Conservation (phyloP, 805 yeast genomes). For the Ogataea kodamae region DNA sequence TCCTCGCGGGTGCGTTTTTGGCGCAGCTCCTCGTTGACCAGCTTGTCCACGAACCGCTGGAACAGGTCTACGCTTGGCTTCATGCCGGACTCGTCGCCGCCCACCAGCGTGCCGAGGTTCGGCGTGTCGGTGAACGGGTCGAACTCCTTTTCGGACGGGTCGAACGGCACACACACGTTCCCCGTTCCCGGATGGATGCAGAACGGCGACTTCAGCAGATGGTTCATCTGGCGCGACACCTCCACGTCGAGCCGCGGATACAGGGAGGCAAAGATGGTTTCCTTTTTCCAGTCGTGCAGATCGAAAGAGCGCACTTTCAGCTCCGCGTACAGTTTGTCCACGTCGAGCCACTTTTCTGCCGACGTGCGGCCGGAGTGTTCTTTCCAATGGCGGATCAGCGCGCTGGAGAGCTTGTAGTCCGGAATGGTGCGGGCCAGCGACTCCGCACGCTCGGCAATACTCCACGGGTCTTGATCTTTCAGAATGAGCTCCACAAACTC, state of each 20-base stretch:
- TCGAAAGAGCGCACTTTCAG: constrained; percentile 36
- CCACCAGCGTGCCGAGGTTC: constrained; percentile 57
- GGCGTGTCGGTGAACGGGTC: constrained; percentile 77
- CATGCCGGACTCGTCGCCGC: constrained; percentile 66
- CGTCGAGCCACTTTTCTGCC: constrained; percentile 74
- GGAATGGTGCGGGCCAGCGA: constrained; percentile 61
- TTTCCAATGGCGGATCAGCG: constrained; percentile 59
- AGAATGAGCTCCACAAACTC: constrained; percentile 65
- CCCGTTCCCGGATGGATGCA: constrained; percentile 97
- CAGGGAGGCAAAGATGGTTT: constrained; percentile 70
- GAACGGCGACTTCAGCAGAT: constrained; percentile 92
- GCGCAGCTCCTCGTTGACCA: constrained; percentile 53
- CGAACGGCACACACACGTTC: constrained; percentile 88
- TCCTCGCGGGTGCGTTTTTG: constrained; percentile 35
- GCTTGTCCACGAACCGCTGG: constrained; percentile 53
- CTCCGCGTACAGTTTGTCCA: constrained; percentile 48
- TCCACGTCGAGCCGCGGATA: constrained; percentile 93
- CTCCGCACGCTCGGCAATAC: constrained; percentile 47
- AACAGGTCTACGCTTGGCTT: constrained; percentile 70
- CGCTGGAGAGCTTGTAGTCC: constrained; percentile 52
- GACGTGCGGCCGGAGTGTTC: constrained; percentile 49
- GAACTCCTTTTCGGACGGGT: constrained; percentile 51
- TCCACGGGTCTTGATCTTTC: constrained; percentile 88
- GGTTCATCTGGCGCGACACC: constrained; percentile 85
- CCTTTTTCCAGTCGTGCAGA: constrained; percentile 68